Percentiles rank a stretch among this genome's conserved stretches.
Evolutionary conservation across 2,329 filamentous ascomycete genomes (phyloP).

Genomic region (Thyridium curvatum): DNA sequence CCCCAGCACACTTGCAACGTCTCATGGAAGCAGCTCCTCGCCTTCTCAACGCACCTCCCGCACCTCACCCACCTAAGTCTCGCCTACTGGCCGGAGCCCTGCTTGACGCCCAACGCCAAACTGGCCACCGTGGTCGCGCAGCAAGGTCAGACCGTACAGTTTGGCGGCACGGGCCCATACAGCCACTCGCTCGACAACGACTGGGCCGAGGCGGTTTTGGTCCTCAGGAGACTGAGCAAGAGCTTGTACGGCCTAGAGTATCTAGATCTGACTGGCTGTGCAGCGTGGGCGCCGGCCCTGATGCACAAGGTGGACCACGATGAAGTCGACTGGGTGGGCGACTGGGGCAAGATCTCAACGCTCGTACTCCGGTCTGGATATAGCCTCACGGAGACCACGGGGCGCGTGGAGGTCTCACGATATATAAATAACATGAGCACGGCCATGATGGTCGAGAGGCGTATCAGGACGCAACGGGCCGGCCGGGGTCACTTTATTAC

Average conservation of each 20-base stretch:
- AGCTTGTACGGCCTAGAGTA: slow-evolving; percentile 53
- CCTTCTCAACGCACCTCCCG: slow-evolving; percentile 44
- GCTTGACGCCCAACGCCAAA: slow-evolving; percentile 48
- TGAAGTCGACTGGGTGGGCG: slow-evolving; percentile 43
- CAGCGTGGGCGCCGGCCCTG: slow-evolving; percentile 46
- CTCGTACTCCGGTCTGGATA: slow-evolving; percentile 9
- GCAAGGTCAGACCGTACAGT: slow-evolving; percentile 37
- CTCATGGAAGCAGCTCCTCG: slow-evolving; percentile 54
- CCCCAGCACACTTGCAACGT: slow-evolving; percentile 23
- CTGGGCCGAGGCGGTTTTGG: slow-evolving; percentile 51
- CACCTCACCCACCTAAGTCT: slow-evolving; percentile 55
- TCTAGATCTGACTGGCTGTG: slow-evolving; percentile 55
- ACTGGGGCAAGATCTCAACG: slow-evolving; percentile 14
- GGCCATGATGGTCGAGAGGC: slow-evolving; percentile 9
- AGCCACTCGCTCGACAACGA: slow-evolving; percentile 52
- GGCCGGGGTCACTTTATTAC: slow-evolving; percentile 14
- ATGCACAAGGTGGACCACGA: slow-evolving; percentile 34
- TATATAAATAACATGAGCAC: slow-evolving; percentile 5
- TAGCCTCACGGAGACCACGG: neutral
- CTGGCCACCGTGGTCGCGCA: slow-evolving; percentile 38
- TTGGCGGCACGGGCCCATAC: slow-evolving; percentile 50
- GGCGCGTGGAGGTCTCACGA: slow-evolving; percentile 4
- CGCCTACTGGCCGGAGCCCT: slow-evolving; percentile 56
- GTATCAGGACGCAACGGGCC: slow-evolving; percentile 9
- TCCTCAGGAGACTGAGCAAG: slow-evolving; percentile 48